phyloP scores from a whole-genome alignment of 306 rosid species.

The Vigna hirtella region DNA sequence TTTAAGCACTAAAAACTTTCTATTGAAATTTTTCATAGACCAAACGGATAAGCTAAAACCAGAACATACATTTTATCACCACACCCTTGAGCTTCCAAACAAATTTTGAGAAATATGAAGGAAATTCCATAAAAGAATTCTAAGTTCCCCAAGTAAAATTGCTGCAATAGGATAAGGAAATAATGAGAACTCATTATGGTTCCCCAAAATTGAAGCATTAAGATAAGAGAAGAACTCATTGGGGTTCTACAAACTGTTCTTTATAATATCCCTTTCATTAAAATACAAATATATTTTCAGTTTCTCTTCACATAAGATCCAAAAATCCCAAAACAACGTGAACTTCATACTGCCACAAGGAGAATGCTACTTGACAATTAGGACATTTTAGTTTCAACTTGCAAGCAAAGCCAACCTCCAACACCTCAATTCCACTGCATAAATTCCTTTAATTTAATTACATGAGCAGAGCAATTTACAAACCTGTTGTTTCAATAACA shows the following conservation, averaged over 20 bases:
- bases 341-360: conserved; percentile 24
- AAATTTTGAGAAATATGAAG: conserved; percentile 20
- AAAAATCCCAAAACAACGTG: conserved; percentile 14
- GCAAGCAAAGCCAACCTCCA: conserved; percentile 16
- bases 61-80: conserved; percentile 8
- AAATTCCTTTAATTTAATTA: conserved; percentile 18
- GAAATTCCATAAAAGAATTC: neutral
- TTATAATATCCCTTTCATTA: neutral
- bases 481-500: conserved; percentile 94
- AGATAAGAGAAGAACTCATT: conserved; percentile 30
- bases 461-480: conserved; percentile 34
- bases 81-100: conserved; percentile 15
- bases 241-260: conserved; percentile 1
- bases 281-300: neutral
- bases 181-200: conserved; percentile 20
- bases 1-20: conserved; percentile 21
- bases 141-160: conserved; percentile 12
- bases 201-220: conserved; percentile 20
- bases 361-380: neutral
- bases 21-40: conserved; percentile 20
- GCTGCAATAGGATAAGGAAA: conserved; percentile 10
- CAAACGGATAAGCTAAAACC: conserved; percentile 18
- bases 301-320: conserved; percentile 8
- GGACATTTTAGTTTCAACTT: conserved; percentile 28
- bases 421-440: neutral